A percentile compares a stretch with the other conserved stretches of the same genome.
These are phyloP conservation scores for Heritiera fomes DNA, from an alignment of 345 rosid species.

Conservation along the genomic window DNA sequence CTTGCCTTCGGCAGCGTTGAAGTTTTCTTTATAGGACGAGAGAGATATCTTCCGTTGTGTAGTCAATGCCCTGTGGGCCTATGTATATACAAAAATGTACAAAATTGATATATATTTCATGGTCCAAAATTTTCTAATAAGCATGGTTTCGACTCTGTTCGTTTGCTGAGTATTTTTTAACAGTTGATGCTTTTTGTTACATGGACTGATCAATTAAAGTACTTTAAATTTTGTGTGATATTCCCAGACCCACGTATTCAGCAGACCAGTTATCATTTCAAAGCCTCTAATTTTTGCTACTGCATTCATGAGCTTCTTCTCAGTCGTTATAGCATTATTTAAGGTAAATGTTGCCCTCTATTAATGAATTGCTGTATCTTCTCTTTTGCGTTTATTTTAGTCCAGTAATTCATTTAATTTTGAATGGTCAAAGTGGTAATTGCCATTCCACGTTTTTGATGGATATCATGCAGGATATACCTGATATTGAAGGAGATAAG, in stretches of 20 bases:
- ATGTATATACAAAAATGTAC: too few species aligned
- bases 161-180: too few species aligned
- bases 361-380: not conserved
- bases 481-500: conserved; percentile 93
- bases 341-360: conserved; percentile 51
- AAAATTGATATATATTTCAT: not conserved
- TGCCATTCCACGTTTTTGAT: conserved; percentile 3
- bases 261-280: conserved; percentile 62
- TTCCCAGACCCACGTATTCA: conserved; percentile 72
- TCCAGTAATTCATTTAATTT: not conserved
- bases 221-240: conserved; percentile 21
- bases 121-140: too few species aligned
- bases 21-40: not conserved
- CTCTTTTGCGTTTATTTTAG: not conserved
- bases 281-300: conserved; percentile 85
- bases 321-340: conserved; percentile 88
- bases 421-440: not conserved
- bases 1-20: not conserved
- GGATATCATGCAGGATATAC: conserved; percentile 67
- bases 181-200: not conserved
- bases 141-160: too few species aligned
- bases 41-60: not conserved
- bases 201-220: not conserved
- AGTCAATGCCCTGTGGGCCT: not conserved
- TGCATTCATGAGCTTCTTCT: conserved; percentile 96